Base-by-base conservation (phyloP, 179 eudicot species). In the Amaranthus tricolor region DNA sequence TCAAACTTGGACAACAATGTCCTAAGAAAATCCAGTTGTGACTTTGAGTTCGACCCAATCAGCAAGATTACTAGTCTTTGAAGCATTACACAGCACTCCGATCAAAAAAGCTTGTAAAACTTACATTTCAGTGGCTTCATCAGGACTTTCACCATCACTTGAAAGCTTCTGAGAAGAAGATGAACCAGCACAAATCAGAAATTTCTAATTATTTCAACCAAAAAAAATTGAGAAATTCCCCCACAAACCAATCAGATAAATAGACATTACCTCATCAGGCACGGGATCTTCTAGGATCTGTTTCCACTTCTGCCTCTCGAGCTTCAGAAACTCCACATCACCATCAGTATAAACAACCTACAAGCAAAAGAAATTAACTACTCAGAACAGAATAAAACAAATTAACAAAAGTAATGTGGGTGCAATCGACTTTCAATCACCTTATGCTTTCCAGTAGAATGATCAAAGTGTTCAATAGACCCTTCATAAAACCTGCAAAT, bases 311-410 rank as follows among this genome's bases (percentile, higher is more conserved):
- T 95, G 88, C 60, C 66, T 77, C 53, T 31, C 76, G 14, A 95
- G 86, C 78, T 74, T 74, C 55, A 95, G 76, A 3, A 61, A 13
- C 66, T 95, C 99, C 59, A 80, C 70, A 64, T 93, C 97, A 61
- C 94, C 92, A 77, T 95, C 99, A 69, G 13, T 61, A 79, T 95
- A 95, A 8, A 52, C 14, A 8, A 93, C 80, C 98, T 93, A 66
- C 61, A 59, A 13, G 31, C 47, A 45, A 71, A 66, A 64, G 60
- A 72, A 10, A 15, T 9, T 68, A 52, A 16, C 55, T 40, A 55
- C 71, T 63, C 9, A 73, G 63, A 50, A 57, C 47, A 64, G 40
- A 70, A 24, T 6, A 10, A 44, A 78, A 20, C 68, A 64, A 21
- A 11, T 5, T 4, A 16, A 40, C 62, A 81, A 13, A 64, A 65